A percentile compares a stretch with the other conserved stretches of the same genome.
These are phyloP conservation scores for Colletotrichum gloeosporioides DNA, from an alignment of 2,329 filamentous ascomycete genomes.

Conservation along the genomic window DNA sequence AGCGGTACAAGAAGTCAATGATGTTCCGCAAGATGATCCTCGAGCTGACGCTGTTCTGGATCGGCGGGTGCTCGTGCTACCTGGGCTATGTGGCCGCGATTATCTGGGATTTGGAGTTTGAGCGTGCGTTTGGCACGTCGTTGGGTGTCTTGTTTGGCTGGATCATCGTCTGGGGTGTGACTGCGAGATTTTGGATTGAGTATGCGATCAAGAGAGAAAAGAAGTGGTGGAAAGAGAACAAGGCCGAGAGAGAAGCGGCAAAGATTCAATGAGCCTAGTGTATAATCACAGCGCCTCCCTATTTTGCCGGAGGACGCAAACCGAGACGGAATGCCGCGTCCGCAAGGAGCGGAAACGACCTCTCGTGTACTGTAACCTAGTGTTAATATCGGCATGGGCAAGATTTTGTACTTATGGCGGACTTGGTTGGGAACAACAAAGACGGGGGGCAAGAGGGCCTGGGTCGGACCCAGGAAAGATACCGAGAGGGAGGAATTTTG, in stretches of 20 bases:
- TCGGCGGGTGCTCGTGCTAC: slow-evolving; percentile 12
- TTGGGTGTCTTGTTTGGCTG: slow-evolving; percentile 14
- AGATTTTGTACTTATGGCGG: slow-evolving; percentile 11
- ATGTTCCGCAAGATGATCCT: slow-evolving; percentile 21
- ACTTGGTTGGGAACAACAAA: neutral
- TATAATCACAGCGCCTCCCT: slow-evolving; percentile 10
- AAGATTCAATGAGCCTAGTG: slow-evolving; percentile 21
- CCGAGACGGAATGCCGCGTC: neutral
- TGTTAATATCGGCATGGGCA: slow-evolving; percentile 13
- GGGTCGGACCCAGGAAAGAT: neutral
- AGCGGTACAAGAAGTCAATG: slow-evolving; percentile 19
- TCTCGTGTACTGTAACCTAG: slow-evolving; percentile 3
- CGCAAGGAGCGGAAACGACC: neutral
- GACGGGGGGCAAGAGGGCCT: neutral
- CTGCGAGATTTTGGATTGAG: slow-evolving; percentile 14
- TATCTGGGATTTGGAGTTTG: slow-evolving; percentile 18
- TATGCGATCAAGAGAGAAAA: slow-evolving; percentile 13
- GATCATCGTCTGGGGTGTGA: slow-evolving; percentile 17
- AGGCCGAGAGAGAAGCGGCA: slow-evolving; percentile 10
- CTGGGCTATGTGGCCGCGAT: slow-evolving; percentile 16
- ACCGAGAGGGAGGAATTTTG: slow-evolving; percentile 1
- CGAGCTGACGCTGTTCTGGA: slow-evolving; percentile 18
- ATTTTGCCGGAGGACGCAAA: neutral
- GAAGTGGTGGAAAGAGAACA: slow-evolving; percentile 20
- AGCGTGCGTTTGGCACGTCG: slow-evolving; percentile 13